phyloP scores from a whole-genome alignment of 371 early-diverging fungal species.

The Apophysomyces elegans region DNA sequence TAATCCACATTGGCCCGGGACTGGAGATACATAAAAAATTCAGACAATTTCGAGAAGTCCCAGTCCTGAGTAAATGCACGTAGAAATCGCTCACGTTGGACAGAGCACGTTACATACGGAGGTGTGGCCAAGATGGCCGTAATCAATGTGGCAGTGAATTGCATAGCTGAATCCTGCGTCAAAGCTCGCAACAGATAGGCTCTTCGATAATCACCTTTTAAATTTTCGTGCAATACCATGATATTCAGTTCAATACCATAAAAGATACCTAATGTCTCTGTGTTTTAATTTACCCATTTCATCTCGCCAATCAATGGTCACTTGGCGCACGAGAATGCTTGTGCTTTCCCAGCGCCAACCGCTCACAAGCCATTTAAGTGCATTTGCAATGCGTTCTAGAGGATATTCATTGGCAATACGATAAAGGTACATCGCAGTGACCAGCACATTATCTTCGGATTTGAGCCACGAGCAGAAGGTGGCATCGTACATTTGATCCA shows the following conservation, averaged over 20 bases:
- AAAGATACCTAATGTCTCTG: background rate
- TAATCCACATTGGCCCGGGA: slow-evolving; percentile 70
- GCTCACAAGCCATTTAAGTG: slow-evolving; percentile 70
- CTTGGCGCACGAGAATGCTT: slow-evolving; percentile 64
- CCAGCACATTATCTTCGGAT: slow-evolving; percentile 75
- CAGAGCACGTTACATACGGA: slow-evolving; percentile 37
- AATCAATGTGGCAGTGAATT: slow-evolving; percentile 58
- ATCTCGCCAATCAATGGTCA: slow-evolving; percentile 70
- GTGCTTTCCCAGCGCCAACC: slow-evolving; percentile 75
- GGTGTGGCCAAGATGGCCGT: slow-evolving; percentile 46
- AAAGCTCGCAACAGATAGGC: slow-evolving; percentile 58
- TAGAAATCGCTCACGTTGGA: slow-evolving; percentile 64
- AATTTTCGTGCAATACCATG: background rate
- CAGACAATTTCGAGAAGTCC: slow-evolving; percentile 79
- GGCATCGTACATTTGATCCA: slow-evolving; percentile 77
- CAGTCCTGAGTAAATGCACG: slow-evolving; percentile 72
- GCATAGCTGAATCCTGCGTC: slow-evolving; percentile 64
- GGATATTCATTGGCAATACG: slow-evolving; percentile 77
- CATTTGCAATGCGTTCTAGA: slow-evolving; percentile 70
- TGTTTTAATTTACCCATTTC: slow-evolving; percentile 28
- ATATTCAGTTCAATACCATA: background rate
- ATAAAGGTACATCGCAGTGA: slow-evolving; percentile 71
- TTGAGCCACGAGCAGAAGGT: slow-evolving; percentile 77
- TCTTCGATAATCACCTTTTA: slow-evolving; percentile 53
- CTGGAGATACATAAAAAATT: slow-evolving; percentile 76